phyloP scores from a whole-genome alignment of 2,329 filamentous ascomycete species.

The Madurella fahalii region DNA sequence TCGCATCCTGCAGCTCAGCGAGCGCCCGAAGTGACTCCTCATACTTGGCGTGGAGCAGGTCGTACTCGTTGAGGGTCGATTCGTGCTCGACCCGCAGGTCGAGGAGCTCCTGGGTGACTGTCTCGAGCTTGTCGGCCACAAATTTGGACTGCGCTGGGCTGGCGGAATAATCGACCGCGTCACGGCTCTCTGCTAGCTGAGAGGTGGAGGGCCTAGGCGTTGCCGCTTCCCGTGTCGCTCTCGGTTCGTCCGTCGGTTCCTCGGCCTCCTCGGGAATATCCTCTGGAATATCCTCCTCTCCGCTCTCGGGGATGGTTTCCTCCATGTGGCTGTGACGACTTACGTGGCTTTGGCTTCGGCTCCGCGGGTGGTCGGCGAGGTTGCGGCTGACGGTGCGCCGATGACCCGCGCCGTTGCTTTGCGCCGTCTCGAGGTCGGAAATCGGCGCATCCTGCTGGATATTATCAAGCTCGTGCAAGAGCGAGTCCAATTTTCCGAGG shows the following conservation, averaged over 20 bases:
- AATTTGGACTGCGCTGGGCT: slow-evolving; percentile 79
- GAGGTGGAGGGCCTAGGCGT: slow-evolving; percentile 24
- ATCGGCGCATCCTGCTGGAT: slow-evolving; percentile 58
- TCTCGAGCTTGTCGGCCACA: slow-evolving; percentile 88
- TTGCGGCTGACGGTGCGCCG: slow-evolving; percentile 40
- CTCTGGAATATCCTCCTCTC: slow-evolving; percentile 43
- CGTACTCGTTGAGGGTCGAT: slow-evolving; percentile 72
- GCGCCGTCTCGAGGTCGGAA: slow-evolving; percentile 32
- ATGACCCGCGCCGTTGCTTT: slow-evolving; percentile 40
- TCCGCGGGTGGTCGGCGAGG: slow-evolving; percentile 50
- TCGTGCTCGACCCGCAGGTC: slow-evolving; percentile 91
- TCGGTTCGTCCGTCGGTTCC: slow-evolving; percentile 36
- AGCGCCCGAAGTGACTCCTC: slow-evolving; percentile 80
- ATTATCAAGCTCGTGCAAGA: slow-evolving; percentile 84
- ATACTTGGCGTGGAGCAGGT: slow-evolving; percentile 81
- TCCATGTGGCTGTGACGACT: slow-evolving; percentile 52
- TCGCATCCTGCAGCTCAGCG: slow-evolving; percentile 77
- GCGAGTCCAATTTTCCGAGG: slow-evolving; percentile 87
- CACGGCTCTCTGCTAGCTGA: slow-evolving; percentile 19
- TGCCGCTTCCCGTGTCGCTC: slow-evolving; percentile 24
- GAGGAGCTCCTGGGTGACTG: slow-evolving; percentile 84
- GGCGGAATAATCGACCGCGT: slow-evolving; percentile 43
- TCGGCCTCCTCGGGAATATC: slow-evolving; percentile 33
- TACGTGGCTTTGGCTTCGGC: slow-evolving; percentile 50
- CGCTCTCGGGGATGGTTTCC: slow-evolving; percentile 52